Conservation (phyloP, 202 grass and related monocot species). For the Musa balbisiana region DNA sequence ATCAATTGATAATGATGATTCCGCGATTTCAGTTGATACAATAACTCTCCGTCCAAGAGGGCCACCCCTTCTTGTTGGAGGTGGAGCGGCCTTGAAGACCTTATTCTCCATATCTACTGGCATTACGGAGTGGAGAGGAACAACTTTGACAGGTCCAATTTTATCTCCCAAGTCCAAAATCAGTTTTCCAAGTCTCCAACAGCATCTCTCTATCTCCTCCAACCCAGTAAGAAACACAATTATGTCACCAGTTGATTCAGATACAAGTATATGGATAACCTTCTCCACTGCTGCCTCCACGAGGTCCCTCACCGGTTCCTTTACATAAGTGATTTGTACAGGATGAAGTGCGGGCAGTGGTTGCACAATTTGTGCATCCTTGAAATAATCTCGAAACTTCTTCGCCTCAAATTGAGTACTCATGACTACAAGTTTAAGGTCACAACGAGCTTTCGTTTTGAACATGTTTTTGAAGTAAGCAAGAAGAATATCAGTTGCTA, state of each 20-base stretch:
- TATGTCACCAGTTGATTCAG: constrained; percentile 21
- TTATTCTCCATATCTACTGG: constrained; percentile 15
- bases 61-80: constrained; percentile 7
- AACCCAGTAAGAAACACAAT: constrained; percentile 22
- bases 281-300: constrained; percentile 5
- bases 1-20: constrained; percentile 25
- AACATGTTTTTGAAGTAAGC: constrained; percentile 14
- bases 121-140: constrained; percentile 10
- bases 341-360: constrained; percentile 3
- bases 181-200: constrained; percentile 18
- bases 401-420: constrained; percentile 4
- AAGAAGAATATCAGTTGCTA: constrained; percentile 26
- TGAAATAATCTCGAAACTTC: constrained; percentile 14
- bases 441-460: neutral
- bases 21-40: constrained; percentile 22
- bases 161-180: constrained; percentile 15
- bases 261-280: constrained; percentile 11
- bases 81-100: constrained; percentile 22
- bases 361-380: constrained; percentile 7
- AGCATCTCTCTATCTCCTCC: constrained; percentile 22
- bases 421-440: constrained; percentile 24
- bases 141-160: constrained; percentile 12
- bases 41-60: constrained; percentile 22
- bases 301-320: constrained; percentile 5
- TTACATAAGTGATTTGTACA: constrained; percentile 6